Base-by-base conservation (phyloP, 2,329 filamentous ascomycete genomes). In the Hypoxylon sp. region DNA sequence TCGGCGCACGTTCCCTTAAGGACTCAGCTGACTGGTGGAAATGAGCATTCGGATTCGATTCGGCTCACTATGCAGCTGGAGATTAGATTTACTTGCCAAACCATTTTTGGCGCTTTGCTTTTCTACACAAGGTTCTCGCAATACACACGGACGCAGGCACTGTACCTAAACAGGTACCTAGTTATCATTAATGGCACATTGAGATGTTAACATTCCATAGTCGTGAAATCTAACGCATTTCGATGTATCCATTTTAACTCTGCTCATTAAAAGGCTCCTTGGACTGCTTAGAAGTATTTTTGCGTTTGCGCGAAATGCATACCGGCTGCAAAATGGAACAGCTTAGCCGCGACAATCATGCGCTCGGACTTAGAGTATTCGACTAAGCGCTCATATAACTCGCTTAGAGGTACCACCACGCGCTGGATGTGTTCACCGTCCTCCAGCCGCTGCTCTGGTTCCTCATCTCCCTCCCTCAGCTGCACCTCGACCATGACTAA, bases 351-450 rank as follows among this genome's bases (percentile, higher is more conserved):
- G 8, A 89, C 85, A 1, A 86, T 78, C 68, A 80, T 84, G 74
- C 86, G 84, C 10, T 87, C 83, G 76, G 82, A 79, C 69, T 81
- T 76, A 6, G 78, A 77, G 61, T 81, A 84, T 74, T 83, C 81
- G 7, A 82, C 84, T 64, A 90, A 76, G 60, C 84, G 81, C 35
- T 86, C 83, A 76, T 88, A 89, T 48, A 90, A 77, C 75, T 88
- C 85, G 22, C 80, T 76, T 13, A 90, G 75, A 49, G 87, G 88
- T 55, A 90, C 84, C 20, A 89, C 81, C 1, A 89, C 84, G n/a
- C 86, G 79, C 78, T 89, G 82, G 67, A 90, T 90, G 74, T 87
- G 84, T 79, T 90, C 88, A 8, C 88, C 88, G 57, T 89, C 87
- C 64, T 90, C 88, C 35, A 89, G 79, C 55, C 83, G 81, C 78